Base-by-base conservation (phyloP, 768 basidiomycete genomes). In the Strobilomyces echinocephalus region DNA sequence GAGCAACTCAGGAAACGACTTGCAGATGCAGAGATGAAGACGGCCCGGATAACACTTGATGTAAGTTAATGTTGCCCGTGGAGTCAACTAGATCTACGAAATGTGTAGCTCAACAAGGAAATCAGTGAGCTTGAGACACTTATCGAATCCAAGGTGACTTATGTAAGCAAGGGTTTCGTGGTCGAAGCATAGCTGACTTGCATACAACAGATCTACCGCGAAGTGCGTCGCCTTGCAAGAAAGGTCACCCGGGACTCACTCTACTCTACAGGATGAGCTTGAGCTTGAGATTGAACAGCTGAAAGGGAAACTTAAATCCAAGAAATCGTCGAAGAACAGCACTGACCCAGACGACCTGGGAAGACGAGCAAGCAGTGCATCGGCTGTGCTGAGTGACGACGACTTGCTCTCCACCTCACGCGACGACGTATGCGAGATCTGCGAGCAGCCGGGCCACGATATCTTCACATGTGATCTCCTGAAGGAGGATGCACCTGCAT, bases 51-150 rank as follows among this genome's bases (percentile, higher is more conserved):
- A 15, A 76, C 79, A 11, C 84, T 87, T 60, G 85, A 87, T 63
- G 88, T 86, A 67, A 40, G 82, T 72, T n/a, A 21, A 4, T 50
- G 20, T 30, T 52, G 16, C 4, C 41, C 1, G 15, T 46, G 35
- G 34, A 39, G 36, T 24, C 28, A 24, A 30, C 11, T 42, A 24
- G 41, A 44, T 53, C 47, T 40, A 41, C 56, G 16, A 34, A 47
- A 43, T 46, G 21, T 56, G 39, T 59, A 95, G 91, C 79, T 94
- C 55, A 87, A 91, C 71, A 89, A 92, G 63, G 93, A 97, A 73
- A 88, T 98, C 47, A 83, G 85, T 50, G 94, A 97, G 66, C 78
- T 97, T 18, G 95, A 98, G 69, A 80, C 86, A 36, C 76, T 99
- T 39, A 85, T 97, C n/a, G 95, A 99, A 67, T 81, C 90, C 50